These are phyloP conservation scores for Pythium guiyangense DNA, from an alignment of 352 stramenopile genomes.

Conservation along the genomic window DNA sequence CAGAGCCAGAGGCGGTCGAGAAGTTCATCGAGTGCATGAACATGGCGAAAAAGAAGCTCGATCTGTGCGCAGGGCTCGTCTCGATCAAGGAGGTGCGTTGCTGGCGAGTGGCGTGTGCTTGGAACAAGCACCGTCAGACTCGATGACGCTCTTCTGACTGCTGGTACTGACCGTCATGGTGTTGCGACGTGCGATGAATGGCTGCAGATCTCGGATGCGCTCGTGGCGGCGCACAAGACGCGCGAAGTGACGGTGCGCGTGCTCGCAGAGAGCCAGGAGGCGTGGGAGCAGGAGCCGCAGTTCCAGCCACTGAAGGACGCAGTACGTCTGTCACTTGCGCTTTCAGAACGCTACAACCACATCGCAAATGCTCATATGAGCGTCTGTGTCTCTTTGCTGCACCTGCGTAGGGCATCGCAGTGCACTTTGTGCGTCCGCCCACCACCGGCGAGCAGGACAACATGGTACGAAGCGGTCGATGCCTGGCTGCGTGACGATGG, in stretches of 20 bases:
- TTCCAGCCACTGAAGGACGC: conserved; percentile 10
- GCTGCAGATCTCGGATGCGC: not conserved
- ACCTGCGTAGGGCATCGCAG: not conserved
- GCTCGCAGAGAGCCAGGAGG: conserved; percentile 5
- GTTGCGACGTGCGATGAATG: not conserved
- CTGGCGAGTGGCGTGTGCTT: not conserved
- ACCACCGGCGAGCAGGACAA: not conserved
- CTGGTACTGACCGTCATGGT: not conserved
- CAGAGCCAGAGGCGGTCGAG: conserved; percentile 3
- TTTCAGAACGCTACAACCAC: not conserved
- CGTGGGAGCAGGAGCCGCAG: conserved; percentile 3
- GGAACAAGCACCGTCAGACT: not conserved
- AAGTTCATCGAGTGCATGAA: conserved; percentile 9
- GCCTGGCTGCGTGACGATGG: no score
- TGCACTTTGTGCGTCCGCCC: conserved; percentile 4
- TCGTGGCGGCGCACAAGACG: conserved; percentile 1
- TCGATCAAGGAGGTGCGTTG: not conserved
- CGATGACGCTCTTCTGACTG: not conserved
- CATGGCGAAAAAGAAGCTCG: conserved; percentile 11
- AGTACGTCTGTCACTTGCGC: not conserved
- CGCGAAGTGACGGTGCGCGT: conserved; percentile 6
- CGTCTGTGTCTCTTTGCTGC: not conserved
- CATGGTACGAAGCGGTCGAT: not conserved
- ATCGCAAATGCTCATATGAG: not conserved
- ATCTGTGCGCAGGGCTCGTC: conserved; percentile 3